Evolutionary conservation across 441 rosid species (phyloP).

Genomic region (Flueggea neowawraea): DNA sequence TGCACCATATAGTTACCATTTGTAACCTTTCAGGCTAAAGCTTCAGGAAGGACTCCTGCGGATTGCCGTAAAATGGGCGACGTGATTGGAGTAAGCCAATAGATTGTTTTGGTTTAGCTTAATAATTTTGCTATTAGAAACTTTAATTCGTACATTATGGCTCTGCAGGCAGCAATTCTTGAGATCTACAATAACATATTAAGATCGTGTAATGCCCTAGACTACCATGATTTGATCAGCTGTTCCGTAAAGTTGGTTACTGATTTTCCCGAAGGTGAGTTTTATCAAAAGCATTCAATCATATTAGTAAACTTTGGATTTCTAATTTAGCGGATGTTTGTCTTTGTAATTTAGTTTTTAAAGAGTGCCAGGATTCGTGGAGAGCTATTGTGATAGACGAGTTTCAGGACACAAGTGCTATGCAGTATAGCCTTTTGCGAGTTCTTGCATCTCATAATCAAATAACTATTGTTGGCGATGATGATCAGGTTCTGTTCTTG

Average conservation of each 20-base stretch:
- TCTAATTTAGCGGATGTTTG: not conserved
- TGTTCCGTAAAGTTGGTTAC: conserved; percentile 78
- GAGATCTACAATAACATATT: conserved; percentile 64
- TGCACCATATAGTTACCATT: not conserved
- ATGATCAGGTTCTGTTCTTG: conserved; percentile 71
- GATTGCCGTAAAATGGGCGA: conserved; percentile 63
- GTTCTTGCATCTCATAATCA: conserved; percentile 74
- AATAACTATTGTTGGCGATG: conserved; percentile 91
- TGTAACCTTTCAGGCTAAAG: conserved; percentile 62
- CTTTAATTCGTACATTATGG: conserved; percentile 28
- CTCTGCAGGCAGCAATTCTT: conserved; percentile 77
- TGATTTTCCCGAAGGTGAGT: conserved; percentile 77
- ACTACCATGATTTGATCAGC: conserved; percentile 92
- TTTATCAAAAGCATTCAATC: conserved; percentile 8
- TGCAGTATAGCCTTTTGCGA: conserved; percentile 75
- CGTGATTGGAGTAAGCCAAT: conserved; percentile 77
- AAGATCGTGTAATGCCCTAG: conserved; percentile 84
- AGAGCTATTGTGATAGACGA: conserved; percentile 88
- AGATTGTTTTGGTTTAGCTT: conserved; percentile 11
- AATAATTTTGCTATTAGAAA: conserved; percentile 12
- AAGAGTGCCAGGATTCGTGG: conserved; percentile 78
- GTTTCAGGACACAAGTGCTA: conserved; percentile 96
- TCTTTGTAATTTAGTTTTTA: conserved; percentile 43
- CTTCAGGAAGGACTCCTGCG: conserved; percentile 80
- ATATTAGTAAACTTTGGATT: conserved; percentile 10